These are phyloP conservation scores for Emmonsiellopsis sp. DNA, from an alignment of 2,329 filamentous ascomycete species.

Conservation along the genomic window DNA sequence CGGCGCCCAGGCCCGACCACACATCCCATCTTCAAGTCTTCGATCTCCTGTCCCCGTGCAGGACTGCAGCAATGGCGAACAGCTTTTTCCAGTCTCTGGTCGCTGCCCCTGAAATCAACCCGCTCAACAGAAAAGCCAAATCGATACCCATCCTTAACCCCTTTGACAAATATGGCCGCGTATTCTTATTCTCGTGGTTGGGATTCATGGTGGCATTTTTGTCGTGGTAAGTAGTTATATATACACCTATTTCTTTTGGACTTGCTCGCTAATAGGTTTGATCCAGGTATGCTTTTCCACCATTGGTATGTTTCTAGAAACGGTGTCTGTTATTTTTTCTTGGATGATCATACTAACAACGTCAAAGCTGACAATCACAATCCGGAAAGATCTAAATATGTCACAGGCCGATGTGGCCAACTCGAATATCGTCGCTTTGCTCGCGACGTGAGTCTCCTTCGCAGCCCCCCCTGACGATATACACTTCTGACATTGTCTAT, in stretches of 20 bases:
- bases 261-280: not conserved
- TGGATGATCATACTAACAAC: constrained; percentile 13
- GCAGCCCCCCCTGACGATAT: not conserved
- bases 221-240: constrained; percentile 50
- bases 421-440: constrained; percentile 79
- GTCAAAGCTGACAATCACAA: constrained; percentile 58
- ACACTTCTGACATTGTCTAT: not conserved
- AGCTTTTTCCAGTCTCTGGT: constrained; percentile 21
- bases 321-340: constrained; percentile 7
- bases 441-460: constrained; percentile 48
- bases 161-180: constrained; percentile 69
- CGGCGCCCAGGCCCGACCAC: no score
- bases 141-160: constrained; percentile 73
- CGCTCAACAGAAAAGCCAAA: constrained; percentile 72
- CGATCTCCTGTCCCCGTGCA: not conserved
- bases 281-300: constrained; percentile 74
- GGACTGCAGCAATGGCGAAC: constrained; percentile 11
- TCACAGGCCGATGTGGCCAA: constrained; percentile 66
- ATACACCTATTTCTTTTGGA: not conserved
- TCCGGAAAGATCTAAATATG: constrained; percentile 68
- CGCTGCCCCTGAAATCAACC: constrained; percentile 63
- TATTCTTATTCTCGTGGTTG: constrained; percentile 84
- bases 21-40: no score
- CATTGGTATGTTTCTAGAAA: constrained; percentile 49
- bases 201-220: constrained; percentile 83